Percentiles rank a stretch among this genome's conserved stretches.
Conservation (phyloP, 2,329 filamentous ascomycete genomes). For the Alternaria triticina region DNA sequence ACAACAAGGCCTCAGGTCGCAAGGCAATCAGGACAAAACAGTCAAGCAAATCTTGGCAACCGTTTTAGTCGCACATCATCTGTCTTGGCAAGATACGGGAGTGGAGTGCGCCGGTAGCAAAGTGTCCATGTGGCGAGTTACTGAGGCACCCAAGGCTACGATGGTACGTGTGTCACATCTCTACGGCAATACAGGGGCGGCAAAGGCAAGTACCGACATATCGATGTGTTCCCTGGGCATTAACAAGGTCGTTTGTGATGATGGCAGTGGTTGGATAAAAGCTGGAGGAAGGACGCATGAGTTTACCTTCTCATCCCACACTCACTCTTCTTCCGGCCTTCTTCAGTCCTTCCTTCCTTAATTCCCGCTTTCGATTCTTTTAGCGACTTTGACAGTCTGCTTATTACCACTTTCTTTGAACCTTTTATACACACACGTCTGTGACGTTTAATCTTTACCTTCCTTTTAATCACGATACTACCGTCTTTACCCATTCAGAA, state of each 20-base stretch:
- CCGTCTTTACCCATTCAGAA: conserved; percentile 1
- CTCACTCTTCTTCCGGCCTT: conserved; percentile 20
- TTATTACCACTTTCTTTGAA: conserved; percentile 25
- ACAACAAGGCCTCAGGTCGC: conserved; percentile 20
- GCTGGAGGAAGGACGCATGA: conserved; percentile 24
- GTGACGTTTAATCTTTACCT: conserved; percentile 37
- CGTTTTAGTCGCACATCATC: conserved; percentile 28
- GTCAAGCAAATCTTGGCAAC: conserved; percentile 38
- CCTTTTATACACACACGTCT: conserved; percentile 38
- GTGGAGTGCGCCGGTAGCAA: conserved; percentile 16
- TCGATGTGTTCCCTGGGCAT: conserved; percentile 2
- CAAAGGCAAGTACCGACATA: conserved; percentile 15
- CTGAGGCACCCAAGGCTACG: not conserved
- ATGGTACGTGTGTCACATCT: conserved; percentile 20
- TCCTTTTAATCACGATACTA: conserved; percentile 33
- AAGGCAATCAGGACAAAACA: conserved; percentile 12
- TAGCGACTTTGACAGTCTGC: conserved; percentile 48
- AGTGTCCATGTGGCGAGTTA: conserved; percentile 1
- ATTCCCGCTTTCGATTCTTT: conserved; percentile 28
- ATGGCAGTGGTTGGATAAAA: conserved; percentile 31
- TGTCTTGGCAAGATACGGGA: conserved; percentile 36
- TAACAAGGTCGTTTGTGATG: not conserved
- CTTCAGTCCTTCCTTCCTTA: conserved; percentile 28
- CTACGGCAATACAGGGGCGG: conserved; percentile 18
- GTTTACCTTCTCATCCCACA: conserved; percentile 25